Base-by-base conservation (phyloP, 75 land plant genomes). In the Pseudotsuga menziesii region DNA sequence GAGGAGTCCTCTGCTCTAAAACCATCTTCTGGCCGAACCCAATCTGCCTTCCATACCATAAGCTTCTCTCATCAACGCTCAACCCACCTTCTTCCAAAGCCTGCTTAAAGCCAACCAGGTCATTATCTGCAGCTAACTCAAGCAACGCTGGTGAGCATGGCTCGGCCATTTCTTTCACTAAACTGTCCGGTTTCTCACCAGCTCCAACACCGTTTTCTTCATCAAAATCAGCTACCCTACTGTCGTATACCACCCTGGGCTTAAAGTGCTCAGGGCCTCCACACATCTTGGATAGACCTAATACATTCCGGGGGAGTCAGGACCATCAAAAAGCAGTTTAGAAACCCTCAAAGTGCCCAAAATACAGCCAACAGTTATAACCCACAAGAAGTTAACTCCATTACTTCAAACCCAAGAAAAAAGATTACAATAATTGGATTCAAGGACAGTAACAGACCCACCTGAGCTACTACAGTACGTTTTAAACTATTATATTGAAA, bases 61-160 rank as follows among this genome's bases (percentile, higher is more conserved):
- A 55, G 44, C 58, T 44, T 16, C 32, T 19, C 9, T 56, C 78
- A 62, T 60, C 13, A 4, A 80, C 39, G 7, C 13, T 62, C 17
- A n/a, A 26, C n/a, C 57, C 57, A 61, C 61, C 66, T 57, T 77
- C 69, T 16, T 82, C 70, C 13, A 77, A 16, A 22, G 70, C 83
- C 57, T 61, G 57, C 58, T 72, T 67, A 26, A 82, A 82, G 3
- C 75, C 75, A 67, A 66, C 59, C 32, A 82, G 81, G 57, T 82
- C 83, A 61, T 82, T 73, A 41, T 71, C 52, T 9, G 80, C 83
- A 36, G 83, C 80, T 16, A 82, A 57, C 25, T 82, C 83, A 4
- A 73, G 56, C 4, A 82, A 75, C n/a, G 11, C 35, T 8, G 89
- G 25, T 55, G 80, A 81, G 32, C 19, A 69, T 9, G 6, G 8